Percentiles rank a stretch among this genome's conserved stretches.
Conservation (phyloP, 108 stramenopile species). For the Cyclotella baltica region DNA sequence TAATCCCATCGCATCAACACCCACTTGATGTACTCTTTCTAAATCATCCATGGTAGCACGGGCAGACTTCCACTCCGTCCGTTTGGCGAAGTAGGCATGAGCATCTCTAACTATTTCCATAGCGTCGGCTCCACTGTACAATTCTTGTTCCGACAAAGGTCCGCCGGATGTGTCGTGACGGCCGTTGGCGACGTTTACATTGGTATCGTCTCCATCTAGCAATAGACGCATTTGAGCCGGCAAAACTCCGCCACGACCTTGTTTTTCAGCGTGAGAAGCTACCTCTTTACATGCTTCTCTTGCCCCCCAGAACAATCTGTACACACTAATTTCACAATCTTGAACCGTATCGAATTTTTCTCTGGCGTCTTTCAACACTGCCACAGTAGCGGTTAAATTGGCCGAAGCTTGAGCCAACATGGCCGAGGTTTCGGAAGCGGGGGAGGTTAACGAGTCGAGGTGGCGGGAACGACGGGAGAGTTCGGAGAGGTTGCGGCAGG, state of each 20-base stretch:
- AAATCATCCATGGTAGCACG: constrained; percentile 59
- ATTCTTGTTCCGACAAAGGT: constrained; percentile 79
- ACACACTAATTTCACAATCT: constrained; percentile 83
- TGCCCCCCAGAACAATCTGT: constrained; percentile 70
- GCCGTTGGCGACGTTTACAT: constrained; percentile 32
- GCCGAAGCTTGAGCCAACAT: constrained; percentile 63
- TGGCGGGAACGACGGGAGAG: constrained; percentile 75
- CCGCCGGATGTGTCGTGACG: constrained; percentile 8
- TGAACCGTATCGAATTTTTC: constrained; percentile 87
- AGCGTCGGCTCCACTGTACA: constrained; percentile 85
- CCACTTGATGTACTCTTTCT: constrained; percentile 78
- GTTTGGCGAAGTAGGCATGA: constrained; percentile 75
- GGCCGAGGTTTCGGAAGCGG: constrained; percentile 80
- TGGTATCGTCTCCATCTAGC: constrained; percentile 25
- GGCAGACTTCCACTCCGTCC: constrained; percentile 69
- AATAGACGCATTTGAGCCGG: constrained; percentile 35
- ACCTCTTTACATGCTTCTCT: constrained; percentile 51
- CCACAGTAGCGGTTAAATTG: constrained; percentile 70
- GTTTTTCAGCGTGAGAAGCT: constrained; percentile 53
- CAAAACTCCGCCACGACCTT: constrained; percentile 40
- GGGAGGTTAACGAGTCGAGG: constrained; percentile 80
- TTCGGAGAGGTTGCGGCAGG: constrained; percentile 67
- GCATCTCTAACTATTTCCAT: constrained; percentile 91
- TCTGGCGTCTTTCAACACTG: constrained; percentile 73
- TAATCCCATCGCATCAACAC: constrained; percentile 80